Percentiles rank a stretch among this genome's conserved stretches.
These are phyloP conservation scores for Trichoderma sp. DNA, from an alignment of 2,329 filamentous ascomycete species.

Conservation along the genomic window DNA sequence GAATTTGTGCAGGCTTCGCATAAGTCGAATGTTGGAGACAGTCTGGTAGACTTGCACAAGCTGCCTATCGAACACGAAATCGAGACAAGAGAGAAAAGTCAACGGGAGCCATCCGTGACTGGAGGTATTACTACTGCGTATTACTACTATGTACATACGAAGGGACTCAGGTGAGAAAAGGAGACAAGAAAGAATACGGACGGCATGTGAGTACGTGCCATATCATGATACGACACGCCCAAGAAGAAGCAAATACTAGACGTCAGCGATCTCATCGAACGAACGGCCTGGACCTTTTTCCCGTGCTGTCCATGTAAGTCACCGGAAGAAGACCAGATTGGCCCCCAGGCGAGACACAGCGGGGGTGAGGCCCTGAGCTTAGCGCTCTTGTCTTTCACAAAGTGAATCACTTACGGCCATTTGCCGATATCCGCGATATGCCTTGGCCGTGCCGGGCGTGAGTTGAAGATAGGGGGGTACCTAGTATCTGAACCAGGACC, in stretches of 20 bases:
- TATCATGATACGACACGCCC: neutral
- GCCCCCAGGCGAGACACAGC: neutral
- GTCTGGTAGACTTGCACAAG: neutral
- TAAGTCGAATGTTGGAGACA: neutral
- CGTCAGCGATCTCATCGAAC: neutral
- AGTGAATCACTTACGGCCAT: no score
- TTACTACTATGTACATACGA: no score
- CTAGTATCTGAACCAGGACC: no score
- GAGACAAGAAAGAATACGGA: neutral
- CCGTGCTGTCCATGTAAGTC: neutral
- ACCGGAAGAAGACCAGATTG: slow-evolving; percentile 17
- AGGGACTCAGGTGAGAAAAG: neutral
- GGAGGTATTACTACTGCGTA: no score
- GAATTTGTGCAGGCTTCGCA: neutral
- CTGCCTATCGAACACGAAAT: neutral
- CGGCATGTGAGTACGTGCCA: neutral
- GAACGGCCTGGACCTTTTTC: neutral
- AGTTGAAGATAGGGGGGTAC: no score
- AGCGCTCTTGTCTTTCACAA: neutral
- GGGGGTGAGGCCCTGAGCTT: neutral
- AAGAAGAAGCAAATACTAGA: neutral
- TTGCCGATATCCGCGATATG: no score
- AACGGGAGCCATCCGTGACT: neutral
- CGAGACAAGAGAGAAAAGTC: neutral
- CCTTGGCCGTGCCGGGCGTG: neutral